These are phyloP conservation scores for Neopestalotiopsis sp. DNA, from an alignment of 2,329 filamentous ascomycete genomes.

Conservation along the genomic window DNA sequence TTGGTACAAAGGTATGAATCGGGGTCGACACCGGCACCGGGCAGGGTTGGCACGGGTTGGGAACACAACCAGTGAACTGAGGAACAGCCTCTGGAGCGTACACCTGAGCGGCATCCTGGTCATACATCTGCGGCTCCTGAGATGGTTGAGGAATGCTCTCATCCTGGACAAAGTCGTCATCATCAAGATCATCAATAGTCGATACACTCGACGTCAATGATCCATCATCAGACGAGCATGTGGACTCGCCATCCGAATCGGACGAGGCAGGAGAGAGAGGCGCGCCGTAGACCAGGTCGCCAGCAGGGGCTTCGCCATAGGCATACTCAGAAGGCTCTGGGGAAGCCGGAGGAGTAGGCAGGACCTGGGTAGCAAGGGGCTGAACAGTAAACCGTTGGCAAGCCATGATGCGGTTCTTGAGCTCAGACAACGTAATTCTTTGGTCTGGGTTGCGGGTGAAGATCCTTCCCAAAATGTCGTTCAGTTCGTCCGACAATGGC, in stretches of 20 bases:
- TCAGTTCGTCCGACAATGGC: slow-evolving; percentile 86
- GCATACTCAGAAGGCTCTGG: slow-evolving; percentile 53
- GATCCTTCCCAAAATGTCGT: slow-evolving; percentile 83
- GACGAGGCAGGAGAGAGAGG: slow-evolving; percentile 57
- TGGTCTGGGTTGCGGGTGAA: slow-evolving; percentile 86
- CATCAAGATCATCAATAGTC: slow-evolving; percentile 56
- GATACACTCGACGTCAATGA: slow-evolving; percentile 60
- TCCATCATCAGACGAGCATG: slow-evolving; percentile 57
- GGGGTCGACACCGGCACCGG: slow-evolving; percentile 33
- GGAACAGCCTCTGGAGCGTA: slow-evolving; percentile 54
- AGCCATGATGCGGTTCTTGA: slow-evolving; percentile 76
- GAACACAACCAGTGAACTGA: slow-evolving; percentile 46
- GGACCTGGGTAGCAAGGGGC: slow-evolving; percentile 36
- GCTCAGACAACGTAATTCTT: slow-evolving; percentile 80
- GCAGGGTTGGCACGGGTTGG: slow-evolving; percentile 42
- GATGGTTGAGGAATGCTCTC: slow-evolving; percentile 41
- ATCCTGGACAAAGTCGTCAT: slow-evolving; percentile 53
- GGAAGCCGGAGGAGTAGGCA: slow-evolving; percentile 47
- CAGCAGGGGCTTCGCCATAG: slow-evolving; percentile 51
- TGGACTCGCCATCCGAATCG: slow-evolving; percentile 46
- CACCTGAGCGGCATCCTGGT: slow-evolving; percentile 50
- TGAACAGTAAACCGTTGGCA: slow-evolving; percentile 75
- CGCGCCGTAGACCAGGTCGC: slow-evolving; percentile 48
- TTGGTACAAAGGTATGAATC: slow-evolving; percentile 45
- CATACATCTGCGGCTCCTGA: slow-evolving; percentile 46